Evolutionary conservation across 768 basidiomycete species (phyloP), one percentile per base, ranked within the genome.

Genomic region (Rhizopogon sp.): DNA sequence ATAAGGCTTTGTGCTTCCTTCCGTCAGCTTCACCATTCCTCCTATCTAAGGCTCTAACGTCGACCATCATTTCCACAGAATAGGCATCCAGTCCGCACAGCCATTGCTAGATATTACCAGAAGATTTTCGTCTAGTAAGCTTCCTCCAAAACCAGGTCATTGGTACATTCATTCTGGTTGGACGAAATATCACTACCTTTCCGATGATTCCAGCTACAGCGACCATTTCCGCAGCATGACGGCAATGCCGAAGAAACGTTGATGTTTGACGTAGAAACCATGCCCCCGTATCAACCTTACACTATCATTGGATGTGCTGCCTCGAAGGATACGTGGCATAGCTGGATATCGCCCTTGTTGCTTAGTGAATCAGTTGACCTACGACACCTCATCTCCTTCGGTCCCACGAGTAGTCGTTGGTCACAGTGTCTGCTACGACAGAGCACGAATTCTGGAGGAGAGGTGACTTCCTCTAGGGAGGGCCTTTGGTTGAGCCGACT

Each of bases 341-440:
- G 83, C 3, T 99, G 97, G 95, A 83, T 97, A 58, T 94, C 91
- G 0, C 97, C 97, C 0, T 96, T 93, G 93, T 70, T 97, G 11
- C 77, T 94, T 4, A 81, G 80, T 11, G 76, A 81, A 60, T 75
- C 85, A 49, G 73, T 82, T 17, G 74, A 82, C 42, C 66, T 69
- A 0, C 70, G 73, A 37, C 91, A 95, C 31, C 75, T 96, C 52
- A 83, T 95, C 49, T 85, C 93, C 0, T 56, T 95, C 2, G 90
- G 91, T 1, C 0, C 75, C 86, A 1, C 80, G 85, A 13, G 66
- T 98, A 33, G 74, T 98, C 25, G 85, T 98, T 31, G 96, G 97
- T 3, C 97, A 99, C 70, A 97, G 97, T 64, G 87, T 98, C 42
- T 90, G 93, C 1, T 98, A 93, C 68, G 97, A 99, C 69, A 82